These are phyloP conservation scores for Vitis rupestris DNA, from an alignment of 164 flowering plant species.

Conservation along the genomic window DNA sequence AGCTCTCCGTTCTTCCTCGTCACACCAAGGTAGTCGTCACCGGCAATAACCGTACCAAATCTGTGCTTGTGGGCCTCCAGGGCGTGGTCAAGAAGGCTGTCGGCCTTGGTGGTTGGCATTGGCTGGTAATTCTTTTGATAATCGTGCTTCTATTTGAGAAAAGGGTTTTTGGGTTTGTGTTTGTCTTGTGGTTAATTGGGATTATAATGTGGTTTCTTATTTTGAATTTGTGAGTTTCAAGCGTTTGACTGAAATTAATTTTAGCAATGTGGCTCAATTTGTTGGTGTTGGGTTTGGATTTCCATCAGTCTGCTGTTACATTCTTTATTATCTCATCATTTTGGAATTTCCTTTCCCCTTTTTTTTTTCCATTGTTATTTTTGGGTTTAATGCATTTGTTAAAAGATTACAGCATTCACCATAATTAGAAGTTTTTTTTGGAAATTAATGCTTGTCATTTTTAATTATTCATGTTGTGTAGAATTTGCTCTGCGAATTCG, in stretches of 20 bases:
- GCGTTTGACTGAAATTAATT: conserved; percentile 5
- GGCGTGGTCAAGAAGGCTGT: conserved; percentile 93
- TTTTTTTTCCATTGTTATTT: not conserved
- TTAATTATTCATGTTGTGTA: not conserved
- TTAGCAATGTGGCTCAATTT: conserved; percentile 27
- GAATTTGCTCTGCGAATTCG: not conserved
- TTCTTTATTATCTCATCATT: not conserved
- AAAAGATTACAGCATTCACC: not conserved
- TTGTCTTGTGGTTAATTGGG: not conserved
- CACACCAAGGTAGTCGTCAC: conserved; percentile 88
- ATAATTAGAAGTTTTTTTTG: not conserved
- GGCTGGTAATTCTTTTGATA: conserved; percentile 69
- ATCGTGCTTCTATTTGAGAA: conserved; percentile 1
- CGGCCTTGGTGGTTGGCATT: conserved; percentile 95
- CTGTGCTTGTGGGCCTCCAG: conserved; percentile 79
- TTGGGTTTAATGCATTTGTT: not conserved
- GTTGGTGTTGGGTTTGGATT: not conserved
- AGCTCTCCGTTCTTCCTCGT: conserved; percentile 76
- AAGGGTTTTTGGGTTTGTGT: not conserved
- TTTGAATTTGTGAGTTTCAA: conserved; percentile 11
- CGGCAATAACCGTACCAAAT: conserved; percentile 83
- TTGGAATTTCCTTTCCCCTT: not conserved
- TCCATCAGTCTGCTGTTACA: not conserved
- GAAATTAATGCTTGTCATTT: not conserved
- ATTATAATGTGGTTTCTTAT: conserved; percentile 3